Percentiles rank a stretch among this genome's conserved stretches.
Conservation (phyloP, 2,329 filamentous ascomycete genomes). For the Juglanconis sp. region DNA sequence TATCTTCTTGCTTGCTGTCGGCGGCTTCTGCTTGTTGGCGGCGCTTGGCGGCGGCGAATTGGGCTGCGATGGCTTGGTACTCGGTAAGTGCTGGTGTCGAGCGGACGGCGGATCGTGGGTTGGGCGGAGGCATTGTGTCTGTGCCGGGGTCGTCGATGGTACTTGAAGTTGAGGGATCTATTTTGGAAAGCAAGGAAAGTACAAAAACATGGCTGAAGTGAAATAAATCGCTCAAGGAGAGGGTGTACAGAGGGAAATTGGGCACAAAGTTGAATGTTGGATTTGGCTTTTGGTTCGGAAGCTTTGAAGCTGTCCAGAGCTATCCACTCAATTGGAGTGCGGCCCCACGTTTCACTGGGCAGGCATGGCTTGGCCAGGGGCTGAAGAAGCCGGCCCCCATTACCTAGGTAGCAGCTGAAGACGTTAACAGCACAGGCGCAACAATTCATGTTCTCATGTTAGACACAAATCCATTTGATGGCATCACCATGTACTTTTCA, state of each 20-base stretch:
- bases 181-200: neutral
- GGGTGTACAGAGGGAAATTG: conserved; percentile 7
- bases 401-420: neutral
- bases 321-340: conserved; percentile 3
- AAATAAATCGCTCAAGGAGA: conserved; percentile 13
- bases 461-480: no score
- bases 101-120: conserved; percentile 17
- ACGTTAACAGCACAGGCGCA: neutral
- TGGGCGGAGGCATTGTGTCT: conserved; percentile 27
- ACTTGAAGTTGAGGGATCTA: neutral
- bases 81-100: conserved; percentile 35
- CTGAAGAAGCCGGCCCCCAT: neutral
- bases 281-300: neutral
- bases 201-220: conserved; percentile 11
- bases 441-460: no score
- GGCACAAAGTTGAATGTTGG: neutral
- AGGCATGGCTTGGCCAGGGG: neutral
- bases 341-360: neutral
- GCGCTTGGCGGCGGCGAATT: conserved; percentile 53
- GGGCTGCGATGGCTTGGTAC: conserved; percentile 50
- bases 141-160: neutral
- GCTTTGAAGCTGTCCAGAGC: conserved; percentile 7
- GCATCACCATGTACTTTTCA: no score
- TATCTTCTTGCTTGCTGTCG: conserved; percentile 21
- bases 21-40: conserved; percentile 43